Evolutionary conservation across 768 basidiomycete genomes (phyloP), one percentile per base, ranked within the genome.

Genomic region (Mycena sanguinolenta): DNA sequence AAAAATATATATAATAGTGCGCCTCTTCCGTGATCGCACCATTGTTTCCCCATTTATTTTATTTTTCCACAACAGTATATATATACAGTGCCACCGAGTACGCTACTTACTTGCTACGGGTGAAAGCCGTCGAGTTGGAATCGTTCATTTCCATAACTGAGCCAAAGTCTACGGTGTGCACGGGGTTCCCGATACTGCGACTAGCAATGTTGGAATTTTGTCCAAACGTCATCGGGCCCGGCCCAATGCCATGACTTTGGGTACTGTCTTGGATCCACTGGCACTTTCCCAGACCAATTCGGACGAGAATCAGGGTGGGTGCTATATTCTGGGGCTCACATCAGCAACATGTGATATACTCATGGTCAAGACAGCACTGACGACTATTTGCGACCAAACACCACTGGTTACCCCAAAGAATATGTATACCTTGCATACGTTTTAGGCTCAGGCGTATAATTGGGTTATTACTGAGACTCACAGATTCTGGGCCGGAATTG

Each of bases 261-360:
- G 65, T 30, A 39, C 42, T 50, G 65, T 42, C 21, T 46, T 58
- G 44, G 19, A 13, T 38, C 58, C 65, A 66, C 6, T 36, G 55
- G 34, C 44, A 38, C 10, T 58, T 32, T 6, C 46, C 57, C 57
- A 66, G 0, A 14, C 65, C 65, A 59, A 59, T 25, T 12, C 65
- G 65, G n/a, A 59, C 57, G 58, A 66, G 65, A 39, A 66, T 66
- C n/a, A 66, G 46, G 32, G 65, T 66, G 46, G 58, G 65, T 36
- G 57, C 65, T 49, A 66, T 66, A 30, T 64, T 64, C 63, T 64
- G 52, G 28, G 54, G 62, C 8, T 32, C 28, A 25, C 39, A 44
- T 39, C 53, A 44, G 53, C 39, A 42, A 44, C 27, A 44, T 46
- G 28, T 44, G 28, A 53, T 44, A 57, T 10, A 30, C 34, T 63